Evolutionary conservation across 139 green algal genomes (phyloP).

Genomic region (Auxenochlorella pyrenoidosa): DNA sequence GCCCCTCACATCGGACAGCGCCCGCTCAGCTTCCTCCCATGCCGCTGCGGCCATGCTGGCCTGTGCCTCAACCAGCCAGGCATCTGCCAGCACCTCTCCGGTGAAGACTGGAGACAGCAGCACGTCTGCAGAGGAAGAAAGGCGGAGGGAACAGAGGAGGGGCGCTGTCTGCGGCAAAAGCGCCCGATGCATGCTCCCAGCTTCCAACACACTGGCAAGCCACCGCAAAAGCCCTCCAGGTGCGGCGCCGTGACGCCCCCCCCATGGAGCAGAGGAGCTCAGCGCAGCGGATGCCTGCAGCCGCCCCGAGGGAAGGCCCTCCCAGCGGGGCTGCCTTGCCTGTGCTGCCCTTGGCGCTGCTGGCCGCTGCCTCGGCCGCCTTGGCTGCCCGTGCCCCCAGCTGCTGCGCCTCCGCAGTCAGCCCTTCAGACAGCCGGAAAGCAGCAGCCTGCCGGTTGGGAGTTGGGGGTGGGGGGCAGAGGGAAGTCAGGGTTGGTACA

Average conservation of each 20-base stretch:
- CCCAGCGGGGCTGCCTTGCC: not conserved
- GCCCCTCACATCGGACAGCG: constrained; percentile 45
- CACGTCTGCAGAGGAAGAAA: constrained; percentile 16
- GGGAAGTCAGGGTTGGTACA: no score
- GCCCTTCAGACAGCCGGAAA: constrained; percentile 37
- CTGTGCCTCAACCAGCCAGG: constrained; percentile 49
- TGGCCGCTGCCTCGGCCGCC: constrained; percentile 13
- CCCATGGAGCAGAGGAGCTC: no score
- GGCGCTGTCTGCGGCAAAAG: no score
- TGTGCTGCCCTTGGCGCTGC: constrained; percentile 6
- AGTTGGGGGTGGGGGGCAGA: not conserved
- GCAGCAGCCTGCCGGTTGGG: not conserved
- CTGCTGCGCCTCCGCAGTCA: constrained; percentile 12
- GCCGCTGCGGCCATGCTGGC: constrained; percentile 38
- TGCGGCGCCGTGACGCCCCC: no score
- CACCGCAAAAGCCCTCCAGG: no score
- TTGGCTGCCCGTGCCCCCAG: constrained; percentile 21
- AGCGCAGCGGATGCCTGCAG: no score
- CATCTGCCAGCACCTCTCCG: constrained; percentile 49
- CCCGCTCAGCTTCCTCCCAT: constrained; percentile 73
- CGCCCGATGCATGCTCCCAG: no score
- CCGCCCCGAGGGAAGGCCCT: no score
- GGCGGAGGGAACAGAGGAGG: not conserved
- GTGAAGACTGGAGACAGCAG: constrained; percentile 32
- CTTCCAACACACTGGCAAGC: no score